Conservation (phyloP, 148 eudicot species). For the Cornus controversa region DNA sequence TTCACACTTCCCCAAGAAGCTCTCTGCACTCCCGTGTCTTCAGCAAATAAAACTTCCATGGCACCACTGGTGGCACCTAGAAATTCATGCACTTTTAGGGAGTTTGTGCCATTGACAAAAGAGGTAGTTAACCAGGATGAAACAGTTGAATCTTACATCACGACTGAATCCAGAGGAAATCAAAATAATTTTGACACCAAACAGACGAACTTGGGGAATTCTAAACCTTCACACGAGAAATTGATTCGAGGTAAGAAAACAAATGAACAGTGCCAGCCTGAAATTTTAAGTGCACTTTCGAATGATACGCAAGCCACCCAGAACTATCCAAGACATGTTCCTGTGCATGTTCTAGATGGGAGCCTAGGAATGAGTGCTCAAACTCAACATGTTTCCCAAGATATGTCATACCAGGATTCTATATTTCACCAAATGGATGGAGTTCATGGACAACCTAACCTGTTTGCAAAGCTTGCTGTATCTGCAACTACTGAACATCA, state of each 20-base stretch:
- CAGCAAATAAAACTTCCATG: slow-evolving; percentile 35
- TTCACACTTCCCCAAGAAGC: slow-evolving; percentile 43
- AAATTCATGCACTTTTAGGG: slow-evolving; percentile 37
- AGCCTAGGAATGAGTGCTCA: slow-evolving; percentile 43
- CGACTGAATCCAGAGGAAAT: slow-evolving; percentile 31
- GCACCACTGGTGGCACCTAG: slow-evolving; percentile 26
- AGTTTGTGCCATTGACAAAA: slow-evolving; percentile 40
- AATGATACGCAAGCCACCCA: slow-evolving; percentile 45
- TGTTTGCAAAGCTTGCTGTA: slow-evolving; percentile 37
- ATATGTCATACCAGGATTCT: slow-evolving; percentile 55
- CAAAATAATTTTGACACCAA: slow-evolving; percentile 33
- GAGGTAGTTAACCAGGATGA: slow-evolving; percentile 26
- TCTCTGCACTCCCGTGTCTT: slow-evolving; percentile 31
- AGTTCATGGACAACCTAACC: slow-evolving; percentile 40
- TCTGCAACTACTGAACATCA: slow-evolving; percentile 54
- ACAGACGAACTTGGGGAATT: slow-evolving; percentile 23
- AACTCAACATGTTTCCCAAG: slow-evolving; percentile 40
- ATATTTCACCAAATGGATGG: slow-evolving; percentile 41
- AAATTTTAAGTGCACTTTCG: slow-evolving; percentile 25
- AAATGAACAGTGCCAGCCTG: slow-evolving; percentile 25
- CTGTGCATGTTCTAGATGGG: slow-evolving; percentile 84
- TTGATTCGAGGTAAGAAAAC: slow-evolving; percentile 15
- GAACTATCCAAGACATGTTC: slow-evolving; percentile 69
- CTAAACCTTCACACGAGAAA: slow-evolving; percentile 23
- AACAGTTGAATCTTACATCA: slow-evolving; percentile 36